Evolutionary conservation across 2,329 filamentous ascomycete genomes (phyloP).

Genomic region (Eutypella sp.): DNA sequence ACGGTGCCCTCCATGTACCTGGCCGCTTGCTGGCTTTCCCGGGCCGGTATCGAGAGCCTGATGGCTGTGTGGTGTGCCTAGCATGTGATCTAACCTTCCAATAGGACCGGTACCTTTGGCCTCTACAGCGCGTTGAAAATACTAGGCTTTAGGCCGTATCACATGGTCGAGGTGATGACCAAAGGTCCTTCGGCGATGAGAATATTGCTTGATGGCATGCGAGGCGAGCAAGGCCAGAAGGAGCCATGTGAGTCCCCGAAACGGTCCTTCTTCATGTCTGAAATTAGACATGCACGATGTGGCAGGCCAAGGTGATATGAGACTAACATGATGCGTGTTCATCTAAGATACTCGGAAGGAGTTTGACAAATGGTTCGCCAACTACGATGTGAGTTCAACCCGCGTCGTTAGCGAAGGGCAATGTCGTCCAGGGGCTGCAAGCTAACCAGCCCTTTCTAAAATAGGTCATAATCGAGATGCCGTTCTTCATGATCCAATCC

Average conservation of each 20-base stretch:
- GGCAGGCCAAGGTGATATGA: not conserved
- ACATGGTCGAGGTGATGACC: conserved; percentile 27
- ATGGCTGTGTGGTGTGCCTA: no score
- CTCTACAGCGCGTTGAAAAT: conserved; percentile 29
- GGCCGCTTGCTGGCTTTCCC: not conserved
- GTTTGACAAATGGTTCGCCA: conserved; percentile 36
- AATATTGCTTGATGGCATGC: conserved; percentile 25
- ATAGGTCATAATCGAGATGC: conserved; percentile 25
- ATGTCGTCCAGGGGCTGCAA: not conserved
- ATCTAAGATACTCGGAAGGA: conserved; percentile 27
- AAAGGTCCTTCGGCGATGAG: conserved; percentile 17
- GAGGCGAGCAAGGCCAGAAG: conserved; percentile 22
- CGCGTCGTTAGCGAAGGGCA: not conserved
- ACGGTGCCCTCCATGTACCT: not conserved
- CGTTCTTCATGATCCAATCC: conserved; percentile 27
- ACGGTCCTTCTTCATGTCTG: no score
- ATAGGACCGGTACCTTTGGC: conserved; percentile 31
- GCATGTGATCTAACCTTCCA: no score
- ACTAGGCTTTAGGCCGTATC: conserved; percentile 32
- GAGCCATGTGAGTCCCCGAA: conserved; percentile 28
- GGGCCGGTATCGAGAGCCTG: not conserved
- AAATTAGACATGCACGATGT: no score
- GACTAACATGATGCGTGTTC: conserved; percentile 1
- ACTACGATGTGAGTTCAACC: conserved; percentile 31
- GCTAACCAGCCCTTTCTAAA: not conserved